Base-by-base conservation (phyloP, 306 rosid genomes). In the Crotalaria pallida region DNA sequence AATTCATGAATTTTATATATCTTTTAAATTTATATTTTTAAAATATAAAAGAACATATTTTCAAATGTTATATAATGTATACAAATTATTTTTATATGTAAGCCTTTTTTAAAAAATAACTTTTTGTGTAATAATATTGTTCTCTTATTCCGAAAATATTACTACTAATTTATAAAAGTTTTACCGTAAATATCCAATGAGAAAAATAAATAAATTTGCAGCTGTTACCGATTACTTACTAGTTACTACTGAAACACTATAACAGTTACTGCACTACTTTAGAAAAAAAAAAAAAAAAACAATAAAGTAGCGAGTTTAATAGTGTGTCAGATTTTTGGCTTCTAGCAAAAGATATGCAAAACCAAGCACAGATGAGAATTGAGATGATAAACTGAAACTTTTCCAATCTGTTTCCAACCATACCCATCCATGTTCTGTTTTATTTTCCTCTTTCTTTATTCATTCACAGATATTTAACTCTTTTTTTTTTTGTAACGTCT, bases 341-440 rank as follows among this genome's bases (percentile, higher is more conserved):
- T 80, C 69, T 44, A 55, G 59, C 58, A 58, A 53, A 76, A 75
- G 74, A 60, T 48, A 70, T n/a, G n/a, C 72, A 72, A 73, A 75
- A 70, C 43, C 74, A 69, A 75, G 57, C 82, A 67, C 40, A 52
- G 74, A 78, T 80, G 71, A 70, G 47, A 12, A n/a, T n/a, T n/a
- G n/a, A n/a, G n/a, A n/a, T n/a, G n/a, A n/a, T n/a, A n/a, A n/a
- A n/a, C n/a, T 73, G 64, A 79, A 66, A 72, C 88, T 69, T 84
- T 80, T 84, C 84, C 83, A 33, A 77, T 86, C 89, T 83, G 84
- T 83, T 82, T 76, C 66, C 88, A 79, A 58, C 84, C 75, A 69
- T 82, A 67, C 79, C 96, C n/a, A n/a, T n/a, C 6, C 90, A 79
- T 80, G 83, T 82, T 80, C 85, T 74, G n/a, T 41, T 80, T 50